Conservation (phyloP, 2,329 filamentous ascomycete genomes). For the Cordyceps militaris region DNA sequence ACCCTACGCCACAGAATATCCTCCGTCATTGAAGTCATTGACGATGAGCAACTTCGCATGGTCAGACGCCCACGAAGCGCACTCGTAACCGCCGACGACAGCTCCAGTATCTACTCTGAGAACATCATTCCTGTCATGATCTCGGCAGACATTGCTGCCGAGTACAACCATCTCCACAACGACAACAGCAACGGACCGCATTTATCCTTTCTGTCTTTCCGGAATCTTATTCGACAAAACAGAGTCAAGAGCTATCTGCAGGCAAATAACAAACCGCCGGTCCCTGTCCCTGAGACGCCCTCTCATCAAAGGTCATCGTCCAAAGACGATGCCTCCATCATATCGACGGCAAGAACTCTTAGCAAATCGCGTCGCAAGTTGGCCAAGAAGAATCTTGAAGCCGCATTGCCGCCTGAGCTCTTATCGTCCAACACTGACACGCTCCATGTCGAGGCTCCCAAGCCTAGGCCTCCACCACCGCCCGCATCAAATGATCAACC, state of each 20-base stretch:
- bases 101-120: constrained; percentile 25
- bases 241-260: constrained; percentile 1
- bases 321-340: not conserved
- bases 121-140: constrained; percentile 39
- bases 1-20: not conserved
- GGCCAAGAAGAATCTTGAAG: not conserved
- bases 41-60: constrained; percentile 4
- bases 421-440: not conserved
- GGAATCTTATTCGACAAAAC: constrained; percentile 15
- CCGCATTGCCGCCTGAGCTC: not conserved
- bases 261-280: not conserved
- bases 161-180: constrained; percentile 13
- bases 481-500: not conserved
- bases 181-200: constrained; percentile 8
- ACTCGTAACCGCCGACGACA: constrained; percentile 19
- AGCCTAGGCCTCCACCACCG: not conserved
- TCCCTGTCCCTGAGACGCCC: not conserved
- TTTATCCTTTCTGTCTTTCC: constrained; percentile 4
- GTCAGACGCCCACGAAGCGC: not conserved
- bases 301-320: constrained; percentile 3
- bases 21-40: not conserved
- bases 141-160: not conserved
- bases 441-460: not conserved
- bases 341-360: not conserved
- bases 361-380: not conserved